Evolutionary conservation across 805 yeast species (phyloP).

Genomic region (Myxozyma nipponensis): DNA sequence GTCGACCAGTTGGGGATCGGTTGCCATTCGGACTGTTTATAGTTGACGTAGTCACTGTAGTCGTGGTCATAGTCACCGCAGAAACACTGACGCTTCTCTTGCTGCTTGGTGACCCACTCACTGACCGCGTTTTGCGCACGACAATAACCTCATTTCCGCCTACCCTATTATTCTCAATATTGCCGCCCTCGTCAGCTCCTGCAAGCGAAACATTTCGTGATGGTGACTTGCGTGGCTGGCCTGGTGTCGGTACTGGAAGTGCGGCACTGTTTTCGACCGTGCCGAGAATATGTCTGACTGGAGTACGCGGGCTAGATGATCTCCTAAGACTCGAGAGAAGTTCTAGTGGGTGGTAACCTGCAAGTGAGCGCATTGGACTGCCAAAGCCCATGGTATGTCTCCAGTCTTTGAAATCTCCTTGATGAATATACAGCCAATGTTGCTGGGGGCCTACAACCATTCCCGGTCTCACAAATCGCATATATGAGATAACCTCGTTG

Average conservation of each 20-base stretch:
- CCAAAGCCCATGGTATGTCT: constrained; percentile 47
- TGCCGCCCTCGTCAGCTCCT: not conserved
- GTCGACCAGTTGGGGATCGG: constrained; percentile 1
- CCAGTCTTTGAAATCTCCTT: constrained; percentile 95
- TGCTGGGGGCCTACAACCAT: constrained; percentile 99
- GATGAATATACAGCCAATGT: constrained; percentile 96
- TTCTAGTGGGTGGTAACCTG: constrained; percentile 21
- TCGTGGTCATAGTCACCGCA: constrained; percentile 24
- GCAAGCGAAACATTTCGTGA: not conserved
- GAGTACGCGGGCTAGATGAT: constrained; percentile 48
- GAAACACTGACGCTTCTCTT: constrained; percentile 25
- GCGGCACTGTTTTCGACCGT: constrained; percentile 65
- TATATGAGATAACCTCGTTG: constrained; percentile 90
- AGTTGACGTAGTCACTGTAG: constrained; percentile 20
- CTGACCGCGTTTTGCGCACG: constrained; percentile 22
- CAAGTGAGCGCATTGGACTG: constrained; percentile 35
- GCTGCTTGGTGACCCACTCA: constrained; percentile 16
- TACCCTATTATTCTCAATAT: constrained; percentile 1
- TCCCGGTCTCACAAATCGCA: constrained; percentile 96
- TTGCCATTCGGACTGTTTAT: constrained; percentile 4
- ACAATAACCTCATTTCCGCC: constrained; percentile 3
- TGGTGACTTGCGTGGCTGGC: constrained; percentile 78
- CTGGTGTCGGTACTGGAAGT: constrained; percentile 90
- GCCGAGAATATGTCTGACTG: constrained; percentile 70
- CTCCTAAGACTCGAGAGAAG: constrained; percentile 6